phyloP scores from a whole-genome alignment of 1,139 yeast species.

The Yamadazyma jaroonii region DNA sequence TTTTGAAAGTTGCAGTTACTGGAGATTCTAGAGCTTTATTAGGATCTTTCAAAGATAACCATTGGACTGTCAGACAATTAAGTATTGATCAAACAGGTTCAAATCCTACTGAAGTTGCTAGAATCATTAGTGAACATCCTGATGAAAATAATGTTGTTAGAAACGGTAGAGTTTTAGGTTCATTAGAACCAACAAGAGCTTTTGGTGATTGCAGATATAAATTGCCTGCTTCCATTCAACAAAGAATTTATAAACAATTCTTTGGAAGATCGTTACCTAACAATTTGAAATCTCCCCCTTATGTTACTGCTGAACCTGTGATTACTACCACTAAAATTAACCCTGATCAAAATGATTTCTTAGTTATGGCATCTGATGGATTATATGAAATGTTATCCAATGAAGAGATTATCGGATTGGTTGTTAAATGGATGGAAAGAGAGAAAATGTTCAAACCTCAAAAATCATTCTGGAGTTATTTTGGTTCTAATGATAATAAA shows the following conservation, averaged over 20 bases:
- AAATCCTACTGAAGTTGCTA: conserved; percentile 79
- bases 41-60: conserved; percentile 68
- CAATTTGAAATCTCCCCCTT: conserved; percentile 85
- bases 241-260: conserved; percentile 67
- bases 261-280: conserved; percentile 84
- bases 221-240: conserved; percentile 71
- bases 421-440: conserved; percentile 89
- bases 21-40: conserved; percentile 95
- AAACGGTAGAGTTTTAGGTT: conserved; percentile 88
- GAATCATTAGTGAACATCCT: conserved; percentile 87
- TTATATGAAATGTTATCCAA: conserved; percentile 87
- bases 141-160: conserved; percentile 80
- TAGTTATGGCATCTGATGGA: conserved; percentile 95
- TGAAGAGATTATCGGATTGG: conserved; percentile 89
- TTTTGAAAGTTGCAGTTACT: conserved; percentile 86
- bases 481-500: conserved; percentile 48
- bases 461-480: conserved; percentile 45
- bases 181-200: conserved; percentile 94
- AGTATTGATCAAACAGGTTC: conserved; percentile 95
- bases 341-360: conserved; percentile 73
- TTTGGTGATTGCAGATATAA: conserved; percentile 97
- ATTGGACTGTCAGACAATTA: conserved; percentile 86
- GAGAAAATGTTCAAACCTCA: conserved; percentile 63
- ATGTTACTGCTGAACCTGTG: conserved; percentile 96
- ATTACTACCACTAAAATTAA: conserved; percentile 76